phyloP scores from a whole-genome alignment of 2,329 filamentous ascomycete genomes.

The Scedosporium minutisporum region DNA sequence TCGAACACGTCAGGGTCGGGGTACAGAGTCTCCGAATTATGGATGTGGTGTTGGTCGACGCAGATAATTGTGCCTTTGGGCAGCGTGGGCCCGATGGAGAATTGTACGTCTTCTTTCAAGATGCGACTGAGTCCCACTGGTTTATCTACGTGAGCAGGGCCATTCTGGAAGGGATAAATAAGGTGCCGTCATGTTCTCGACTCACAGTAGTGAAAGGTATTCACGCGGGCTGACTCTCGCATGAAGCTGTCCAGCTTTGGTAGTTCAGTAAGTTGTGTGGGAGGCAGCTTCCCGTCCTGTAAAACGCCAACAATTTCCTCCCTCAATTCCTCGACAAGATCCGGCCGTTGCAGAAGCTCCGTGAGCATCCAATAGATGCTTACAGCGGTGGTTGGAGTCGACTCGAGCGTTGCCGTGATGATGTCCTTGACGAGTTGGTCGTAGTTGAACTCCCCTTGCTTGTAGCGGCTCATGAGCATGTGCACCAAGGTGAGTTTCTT shows the following conservation, averaged over 20 bases:
- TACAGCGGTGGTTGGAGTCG: conserved; percentile 7
- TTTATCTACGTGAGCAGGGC: neutral
- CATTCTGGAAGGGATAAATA: neutral
- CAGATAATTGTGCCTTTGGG: conserved; percentile 14
- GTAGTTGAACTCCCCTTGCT: neutral
- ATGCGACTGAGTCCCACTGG: conserved; percentile 13
- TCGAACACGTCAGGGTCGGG: conserved; percentile 14
- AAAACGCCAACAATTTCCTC: conserved; percentile 30
- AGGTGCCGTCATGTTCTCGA: neutral
- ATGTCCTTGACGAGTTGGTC: conserved; percentile 7
- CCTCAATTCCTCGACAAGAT: conserved; percentile 32
- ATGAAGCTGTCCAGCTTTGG: conserved; percentile 16
- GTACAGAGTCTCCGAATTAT: conserved; percentile 11
- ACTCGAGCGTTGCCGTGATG: conserved; percentile 9
- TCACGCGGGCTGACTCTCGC: conserved; percentile 12
- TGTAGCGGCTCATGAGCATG: conserved; percentile 4
- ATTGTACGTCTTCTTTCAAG: conserved; percentile 11
- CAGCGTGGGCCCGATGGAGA: conserved; percentile 14
- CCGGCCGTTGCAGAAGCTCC: conserved; percentile 33
- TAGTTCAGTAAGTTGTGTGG: conserved; percentile 13
- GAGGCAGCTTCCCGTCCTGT: conserved; percentile 12
- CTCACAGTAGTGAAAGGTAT: conserved; percentile 3
- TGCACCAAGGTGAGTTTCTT: conserved; percentile 3
- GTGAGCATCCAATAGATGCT: conserved; percentile 19
- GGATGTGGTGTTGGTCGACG: conserved; percentile 14